Percentiles rank a stretch among this genome's conserved stretches.
These are phyloP conservation scores for Lactarius psammicola DNA, from an alignment of 768 basidiomycete species.

Conservation along the genomic window DNA sequence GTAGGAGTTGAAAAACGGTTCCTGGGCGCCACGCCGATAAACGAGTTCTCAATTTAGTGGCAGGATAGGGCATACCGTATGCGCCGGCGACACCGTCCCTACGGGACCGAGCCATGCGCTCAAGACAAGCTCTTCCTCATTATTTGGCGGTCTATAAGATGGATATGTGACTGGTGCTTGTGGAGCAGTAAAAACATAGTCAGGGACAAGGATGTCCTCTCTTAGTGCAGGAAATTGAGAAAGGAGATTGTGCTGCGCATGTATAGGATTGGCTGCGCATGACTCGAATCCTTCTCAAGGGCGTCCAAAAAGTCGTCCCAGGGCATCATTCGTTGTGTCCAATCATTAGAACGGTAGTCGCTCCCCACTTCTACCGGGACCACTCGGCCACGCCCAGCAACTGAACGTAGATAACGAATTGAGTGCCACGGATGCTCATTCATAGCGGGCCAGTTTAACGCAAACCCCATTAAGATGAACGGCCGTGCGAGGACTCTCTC, in stretches of 20 bases:
- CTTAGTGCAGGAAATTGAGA: constrained; percentile 78
- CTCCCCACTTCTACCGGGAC: constrained; percentile 89
- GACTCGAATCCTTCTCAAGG: constrained; percentile 33
- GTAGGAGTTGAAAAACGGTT: constrained; percentile 92
- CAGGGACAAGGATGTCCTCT: constrained; percentile 78
- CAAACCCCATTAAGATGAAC: constrained; percentile 70
- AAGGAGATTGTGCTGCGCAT: constrained; percentile 91
- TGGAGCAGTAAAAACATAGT: constrained; percentile 77
- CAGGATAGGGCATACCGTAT: constrained; percentile 58
- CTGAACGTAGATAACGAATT: constrained; percentile 60
- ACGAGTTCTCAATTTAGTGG: constrained; percentile 10
- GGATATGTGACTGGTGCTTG: constrained; percentile 43
- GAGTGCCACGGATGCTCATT: constrained; percentile 67
- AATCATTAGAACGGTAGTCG: constrained; percentile 76
- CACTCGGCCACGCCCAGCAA: constrained; percentile 76
- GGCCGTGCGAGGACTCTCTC: constrained; percentile 44
- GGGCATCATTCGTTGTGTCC: constrained; percentile 75
- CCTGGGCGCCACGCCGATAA: constrained; percentile 46
- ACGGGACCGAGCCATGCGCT: constrained; percentile 84
- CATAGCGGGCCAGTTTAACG: constrained; percentile 76
- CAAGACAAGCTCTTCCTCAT: constrained; percentile 61
- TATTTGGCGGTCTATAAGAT: constrained; percentile 61
- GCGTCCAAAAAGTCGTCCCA: constrained; percentile 74
- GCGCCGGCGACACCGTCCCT: constrained; percentile 83
- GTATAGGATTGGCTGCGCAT: constrained; percentile 50